phyloP scores from a whole-genome alignment of 228 moss, liverwort and hornwort genomes.

The Sphagnum fallax region DNA sequence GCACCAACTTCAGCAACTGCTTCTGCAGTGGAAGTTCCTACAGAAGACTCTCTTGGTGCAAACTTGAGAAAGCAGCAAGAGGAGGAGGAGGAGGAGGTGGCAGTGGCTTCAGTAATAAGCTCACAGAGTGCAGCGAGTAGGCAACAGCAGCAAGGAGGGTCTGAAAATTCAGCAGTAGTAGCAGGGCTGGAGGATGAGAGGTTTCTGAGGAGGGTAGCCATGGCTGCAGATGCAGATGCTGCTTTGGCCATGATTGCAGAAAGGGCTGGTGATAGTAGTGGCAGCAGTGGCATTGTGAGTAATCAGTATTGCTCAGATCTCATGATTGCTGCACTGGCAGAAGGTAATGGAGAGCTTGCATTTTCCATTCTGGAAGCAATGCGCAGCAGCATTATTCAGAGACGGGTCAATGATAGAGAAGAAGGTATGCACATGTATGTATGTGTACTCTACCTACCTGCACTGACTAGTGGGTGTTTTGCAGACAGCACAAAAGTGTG shows the following conservation, averaged over 20 bases:
- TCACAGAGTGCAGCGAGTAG: not conserved
- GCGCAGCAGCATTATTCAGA: conserved; percentile 61
- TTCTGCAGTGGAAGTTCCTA: conserved; percentile 13
- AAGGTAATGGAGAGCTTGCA: conserved; percentile 65
- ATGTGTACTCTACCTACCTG: no score
- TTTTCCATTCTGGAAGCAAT: conserved; percentile 84
- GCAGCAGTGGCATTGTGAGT: conserved; percentile 41
- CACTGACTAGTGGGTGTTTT: no score
- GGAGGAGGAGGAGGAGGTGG: conserved; percentile 4
- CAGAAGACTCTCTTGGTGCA: conserved; percentile 19
- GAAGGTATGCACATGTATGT: conserved; percentile 37
- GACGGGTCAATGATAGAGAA: conserved; percentile 57
- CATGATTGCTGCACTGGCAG: conserved; percentile 65
- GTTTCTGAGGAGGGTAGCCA: conserved; percentile 59
- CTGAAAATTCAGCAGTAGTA: not conserved
- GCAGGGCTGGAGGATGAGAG: conserved; percentile 35
- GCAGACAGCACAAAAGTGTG: no score
- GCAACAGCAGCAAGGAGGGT: conserved; percentile 1
- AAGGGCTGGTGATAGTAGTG: conserved; percentile 24
- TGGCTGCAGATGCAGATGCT: conserved; percentile 51
- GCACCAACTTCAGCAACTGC: conserved; percentile 20
- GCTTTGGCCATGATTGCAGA: conserved; percentile 63
- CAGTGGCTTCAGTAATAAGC: not conserved
- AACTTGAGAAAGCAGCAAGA: conserved; percentile 2
- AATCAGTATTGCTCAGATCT: conserved; percentile 55